Conservation (phyloP, 208 protist genomes). For the Blastocrithidia nonstop region DNA sequence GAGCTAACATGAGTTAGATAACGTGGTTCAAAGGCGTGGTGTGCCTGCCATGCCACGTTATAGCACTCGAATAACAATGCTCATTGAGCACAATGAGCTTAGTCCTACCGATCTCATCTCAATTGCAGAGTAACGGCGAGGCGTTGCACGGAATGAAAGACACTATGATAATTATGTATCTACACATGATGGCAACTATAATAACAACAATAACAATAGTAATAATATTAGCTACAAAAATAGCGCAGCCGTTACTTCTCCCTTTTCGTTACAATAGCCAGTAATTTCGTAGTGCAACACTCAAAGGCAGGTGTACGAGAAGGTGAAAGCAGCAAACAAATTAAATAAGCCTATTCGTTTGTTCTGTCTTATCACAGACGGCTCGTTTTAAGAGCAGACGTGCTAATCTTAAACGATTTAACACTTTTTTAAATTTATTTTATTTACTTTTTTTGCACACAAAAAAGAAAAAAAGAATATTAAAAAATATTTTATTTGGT, state of each 20-base stretch:
- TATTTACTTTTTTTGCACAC: not conserved
- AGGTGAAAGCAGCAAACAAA: not conserved
- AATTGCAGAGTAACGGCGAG: constrained; percentile 51
- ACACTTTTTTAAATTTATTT: no score
- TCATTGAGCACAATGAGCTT: constrained; percentile 65
- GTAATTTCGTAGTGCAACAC: no score
- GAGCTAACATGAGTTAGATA: constrained; percentile 9
- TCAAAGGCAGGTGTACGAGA: constrained; percentile 1
- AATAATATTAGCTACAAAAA: not conserved
- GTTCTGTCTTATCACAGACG: constrained; percentile 67
- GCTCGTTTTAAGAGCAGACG: constrained; percentile 22
- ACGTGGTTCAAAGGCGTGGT: constrained; percentile 4
- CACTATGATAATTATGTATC: constrained; percentile 20
- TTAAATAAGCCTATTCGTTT: not conserved
- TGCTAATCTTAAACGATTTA: no score
- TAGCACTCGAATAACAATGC: constrained; percentile 51
- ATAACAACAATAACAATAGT: not conserved
- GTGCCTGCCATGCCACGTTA: constrained; percentile 59
- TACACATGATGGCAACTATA: constrained; percentile 3
- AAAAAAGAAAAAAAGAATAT: not conserved
- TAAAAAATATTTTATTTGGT: not conserved
- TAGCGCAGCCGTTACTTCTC: no score
- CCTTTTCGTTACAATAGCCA: no score
- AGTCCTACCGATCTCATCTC: constrained; percentile 42
- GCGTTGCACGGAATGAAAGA: no score